These are phyloP conservation scores for Chenopodium suecicum DNA, from an alignment of 148 eudicot genomes.

Conservation along the genomic window DNA sequence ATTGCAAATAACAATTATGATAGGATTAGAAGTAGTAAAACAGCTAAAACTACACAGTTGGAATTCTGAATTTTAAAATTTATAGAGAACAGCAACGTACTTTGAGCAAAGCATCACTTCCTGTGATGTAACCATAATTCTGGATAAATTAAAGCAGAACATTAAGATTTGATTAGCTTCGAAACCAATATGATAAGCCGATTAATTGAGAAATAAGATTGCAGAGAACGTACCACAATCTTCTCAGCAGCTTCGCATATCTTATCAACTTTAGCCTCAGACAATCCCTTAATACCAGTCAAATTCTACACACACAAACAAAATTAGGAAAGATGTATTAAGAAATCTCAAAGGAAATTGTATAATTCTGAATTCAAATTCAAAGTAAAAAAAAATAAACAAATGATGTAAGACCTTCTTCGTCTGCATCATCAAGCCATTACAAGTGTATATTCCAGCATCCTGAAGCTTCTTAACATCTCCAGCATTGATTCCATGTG, in stretches of 20 bases:
- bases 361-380: too few relatives aligned
- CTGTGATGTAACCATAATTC: constrained; percentile 96
- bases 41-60: not conserved
- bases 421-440: constrained; percentile 98
- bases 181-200: not conserved
- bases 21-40: not conserved
- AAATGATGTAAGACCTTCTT: constrained; percentile 58
- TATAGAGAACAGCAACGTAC: constrained; percentile 41
- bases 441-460: constrained; percentile 92
- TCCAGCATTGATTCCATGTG: constrained; percentile 95
- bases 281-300: constrained; percentile 92
- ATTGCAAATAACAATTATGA: not conserved
- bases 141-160: constrained; percentile 25
- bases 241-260: constrained; percentile 98
- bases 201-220: not conserved
- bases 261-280: constrained; percentile 97
- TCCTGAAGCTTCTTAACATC: constrained; percentile 95
- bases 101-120: constrained; percentile 90
- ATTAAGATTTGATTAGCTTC: not conserved
- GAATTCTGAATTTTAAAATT: not conserved
- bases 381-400: not conserved
- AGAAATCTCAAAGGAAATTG: not conserved
- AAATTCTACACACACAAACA: constrained; percentile 41
- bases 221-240: constrained; percentile 64
- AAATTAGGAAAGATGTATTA: not conserved